These are phyloP conservation scores for Rhynchosporium secalis DNA, from an alignment of 2,329 filamentous ascomycete species.

Conservation along the genomic window DNA sequence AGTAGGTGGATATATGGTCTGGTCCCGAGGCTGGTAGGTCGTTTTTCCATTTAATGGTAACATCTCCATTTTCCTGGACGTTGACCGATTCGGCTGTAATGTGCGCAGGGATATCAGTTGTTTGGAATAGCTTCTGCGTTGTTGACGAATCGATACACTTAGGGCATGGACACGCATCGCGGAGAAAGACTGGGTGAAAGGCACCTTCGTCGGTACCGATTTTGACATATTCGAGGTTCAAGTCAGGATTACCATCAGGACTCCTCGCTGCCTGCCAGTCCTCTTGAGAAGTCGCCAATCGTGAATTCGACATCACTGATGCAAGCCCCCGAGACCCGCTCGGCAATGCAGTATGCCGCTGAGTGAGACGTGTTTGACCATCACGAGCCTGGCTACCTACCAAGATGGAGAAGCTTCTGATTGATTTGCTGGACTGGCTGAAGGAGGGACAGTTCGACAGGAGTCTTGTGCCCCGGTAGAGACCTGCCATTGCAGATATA, in stretches of 20 bases:
- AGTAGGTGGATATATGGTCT: slow-evolving; percentile 34
- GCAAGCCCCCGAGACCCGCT: slow-evolving; percentile 16
- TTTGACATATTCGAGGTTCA: slow-evolving; percentile 16
- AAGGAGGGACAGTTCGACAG: not conserved
- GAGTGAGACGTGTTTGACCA: slow-evolving; percentile 8
- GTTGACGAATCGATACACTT: slow-evolving; percentile 58
- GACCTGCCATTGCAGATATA: not conserved
- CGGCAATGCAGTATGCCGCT: slow-evolving; percentile 17
- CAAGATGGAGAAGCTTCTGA: slow-evolving; percentile 1
- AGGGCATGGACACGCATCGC: slow-evolving; percentile 60
- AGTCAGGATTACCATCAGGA: slow-evolving; percentile 14
- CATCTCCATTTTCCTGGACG: slow-evolving; percentile 42
- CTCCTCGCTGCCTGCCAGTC: slow-evolving; percentile 5
- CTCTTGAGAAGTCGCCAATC: not conserved
- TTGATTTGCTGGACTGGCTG: not conserved
- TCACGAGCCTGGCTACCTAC: not conserved
- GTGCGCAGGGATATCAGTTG: slow-evolving; percentile 58
- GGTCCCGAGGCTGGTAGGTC: slow-evolving; percentile 46
- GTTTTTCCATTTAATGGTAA: slow-evolving; percentile 56
- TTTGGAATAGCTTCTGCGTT: slow-evolving; percentile 64
- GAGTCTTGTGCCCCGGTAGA: slow-evolving; percentile 1
- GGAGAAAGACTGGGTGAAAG: slow-evolving; percentile 43
- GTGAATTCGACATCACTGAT: not conserved
- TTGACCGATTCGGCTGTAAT: slow-evolving; percentile 44
- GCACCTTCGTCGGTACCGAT: slow-evolving; percentile 3